Evolutionary conservation across 257 asterid species (phyloP).

Genomic region (Gentiana straminea): DNA sequence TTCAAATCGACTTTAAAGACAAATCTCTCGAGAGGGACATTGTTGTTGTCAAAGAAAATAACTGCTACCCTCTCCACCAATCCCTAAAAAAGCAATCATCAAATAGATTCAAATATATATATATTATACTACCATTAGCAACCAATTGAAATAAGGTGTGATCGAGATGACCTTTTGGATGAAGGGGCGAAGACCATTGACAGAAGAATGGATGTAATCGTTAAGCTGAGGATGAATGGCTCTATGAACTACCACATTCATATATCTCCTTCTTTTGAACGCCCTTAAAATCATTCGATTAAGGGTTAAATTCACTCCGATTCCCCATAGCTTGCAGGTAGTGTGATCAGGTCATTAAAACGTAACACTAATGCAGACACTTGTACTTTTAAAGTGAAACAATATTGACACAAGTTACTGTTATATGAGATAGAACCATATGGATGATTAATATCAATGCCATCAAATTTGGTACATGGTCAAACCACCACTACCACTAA

Average conservation of each 20-base stretch:
- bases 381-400: too few relatives aligned
- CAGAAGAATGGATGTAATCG: slow-evolving; percentile 62
- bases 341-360: too few relatives aligned
- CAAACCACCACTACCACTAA: too few relatives aligned
- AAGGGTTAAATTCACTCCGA: too few relatives aligned
- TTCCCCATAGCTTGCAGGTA: too few relatives aligned
- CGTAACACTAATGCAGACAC: too few relatives aligned
- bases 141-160: background rate
- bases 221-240: slow-evolving; percentile 67
- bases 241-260: slow-evolving; percentile 80
- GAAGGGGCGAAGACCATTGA: slow-evolving; percentile 62
- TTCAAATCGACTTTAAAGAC: slow-evolving; percentile 67
- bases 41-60: slow-evolving; percentile 42
- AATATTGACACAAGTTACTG: too few relatives aligned
- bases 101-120: too few relatives aligned
- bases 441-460: too few relatives aligned
- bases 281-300: slow-evolving; percentile 33
- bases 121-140: too few relatives aligned
- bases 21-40: slow-evolving; percentile 70
- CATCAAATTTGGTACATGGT: too few relatives aligned
- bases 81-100: slow-evolving; percentile 30
- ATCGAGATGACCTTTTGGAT: slow-evolving; percentile 44
- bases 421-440: too few relatives aligned
- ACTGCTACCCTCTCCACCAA: slow-evolving; percentile 85
- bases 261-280: slow-evolving; percentile 76